A percentile compares a stretch with the other conserved stretches of the same genome.
phyloP scores from a whole-genome alignment of 2,329 filamentous ascomycete genomes.

The Fusarium burgessii region DNA sequence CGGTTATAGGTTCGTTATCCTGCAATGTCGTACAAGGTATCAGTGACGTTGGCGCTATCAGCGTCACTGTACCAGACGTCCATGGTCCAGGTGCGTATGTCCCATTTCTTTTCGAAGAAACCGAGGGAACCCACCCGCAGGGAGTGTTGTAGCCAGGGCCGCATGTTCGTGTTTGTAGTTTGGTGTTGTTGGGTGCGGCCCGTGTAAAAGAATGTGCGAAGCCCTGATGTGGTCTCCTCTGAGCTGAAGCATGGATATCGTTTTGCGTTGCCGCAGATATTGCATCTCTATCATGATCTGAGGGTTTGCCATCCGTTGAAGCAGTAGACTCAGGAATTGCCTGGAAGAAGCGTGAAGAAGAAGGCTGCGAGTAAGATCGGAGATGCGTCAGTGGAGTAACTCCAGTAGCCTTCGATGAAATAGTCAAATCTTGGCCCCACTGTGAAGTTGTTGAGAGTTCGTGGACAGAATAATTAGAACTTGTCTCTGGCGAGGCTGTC shows the following conservation, averaged over 20 bases:
- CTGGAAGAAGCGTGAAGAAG: not conserved
- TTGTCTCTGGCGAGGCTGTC: not conserved
- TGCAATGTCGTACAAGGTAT: conserved; percentile 51
- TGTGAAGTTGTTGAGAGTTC: not conserved
- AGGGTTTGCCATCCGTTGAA: not conserved
- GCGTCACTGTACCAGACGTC: conserved; percentile 17
- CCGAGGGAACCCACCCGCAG: conserved; percentile 20
- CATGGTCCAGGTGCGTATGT: conserved; percentile 23
- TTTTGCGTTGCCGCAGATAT: not conserved
- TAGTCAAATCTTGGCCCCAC: not conserved
- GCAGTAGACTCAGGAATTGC: not conserved
- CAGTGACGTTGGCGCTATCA: conserved; percentile 30
- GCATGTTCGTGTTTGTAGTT: not conserved
- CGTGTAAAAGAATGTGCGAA: conserved; percentile 10
- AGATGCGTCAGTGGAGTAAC: not conserved
- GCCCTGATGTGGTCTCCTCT: conserved; percentile 19
- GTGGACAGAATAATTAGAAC: not conserved
- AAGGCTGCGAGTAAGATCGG: not conserved
- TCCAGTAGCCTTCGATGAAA: not conserved
- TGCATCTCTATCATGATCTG: not conserved
- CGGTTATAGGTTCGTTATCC: conserved; percentile 49
- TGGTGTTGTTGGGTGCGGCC: conserved; percentile 14
- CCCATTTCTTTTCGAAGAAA: conserved; percentile 26
- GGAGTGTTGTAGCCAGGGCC: not conserved
- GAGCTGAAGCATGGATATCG: conserved; percentile 3